Evolutionary conservation across 2,329 filamentous ascomycete species (phyloP).

Genomic region (Gnomoniopsis sp.): DNA sequence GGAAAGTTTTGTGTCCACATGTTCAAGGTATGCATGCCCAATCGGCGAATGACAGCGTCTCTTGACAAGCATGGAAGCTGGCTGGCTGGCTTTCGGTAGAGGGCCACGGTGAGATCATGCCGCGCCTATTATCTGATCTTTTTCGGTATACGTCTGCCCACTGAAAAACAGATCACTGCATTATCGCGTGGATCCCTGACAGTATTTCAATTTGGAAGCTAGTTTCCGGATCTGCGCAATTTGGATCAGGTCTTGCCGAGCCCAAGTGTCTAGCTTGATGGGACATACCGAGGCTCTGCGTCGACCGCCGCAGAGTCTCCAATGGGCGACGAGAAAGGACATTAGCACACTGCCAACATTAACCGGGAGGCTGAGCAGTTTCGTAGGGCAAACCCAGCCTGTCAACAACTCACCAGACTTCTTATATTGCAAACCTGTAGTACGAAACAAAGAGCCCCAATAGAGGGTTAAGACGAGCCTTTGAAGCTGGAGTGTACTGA

Average conservation of each 20-base stretch:
- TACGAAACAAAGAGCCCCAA: not conserved
- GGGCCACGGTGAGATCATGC: not conserved
- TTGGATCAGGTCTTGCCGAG: slow-evolving; percentile 3
- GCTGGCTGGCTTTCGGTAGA: not conserved
- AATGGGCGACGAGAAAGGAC: not conserved
- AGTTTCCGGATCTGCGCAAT: slow-evolving; percentile 11
- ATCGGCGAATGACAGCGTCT: not conserved
- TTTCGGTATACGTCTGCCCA: not conserved
- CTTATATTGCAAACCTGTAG: not conserved
- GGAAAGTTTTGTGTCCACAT: slow-evolving; percentile 14
- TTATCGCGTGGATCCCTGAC: slow-evolving; percentile 7
- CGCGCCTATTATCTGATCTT: not conserved
- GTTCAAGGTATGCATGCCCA: not conserved
- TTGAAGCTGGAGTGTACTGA: not conserved
- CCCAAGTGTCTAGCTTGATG: slow-evolving; percentile 4
- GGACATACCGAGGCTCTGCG: slow-evolving; percentile 2
- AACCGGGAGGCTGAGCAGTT: not conserved
- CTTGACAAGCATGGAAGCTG: not conserved
- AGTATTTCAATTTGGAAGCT: not conserved
- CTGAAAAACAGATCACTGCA: not conserved
- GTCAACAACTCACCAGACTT: not conserved
- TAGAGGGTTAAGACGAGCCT: not conserved
- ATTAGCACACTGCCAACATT: not conserved
- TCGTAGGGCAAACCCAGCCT: slow-evolving; percentile 7
- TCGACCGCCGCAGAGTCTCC: not conserved